These are phyloP conservation scores for Eucalyptus paniculata DNA, from an alignment of 345 rosid genomes.

Conservation along the genomic window DNA sequence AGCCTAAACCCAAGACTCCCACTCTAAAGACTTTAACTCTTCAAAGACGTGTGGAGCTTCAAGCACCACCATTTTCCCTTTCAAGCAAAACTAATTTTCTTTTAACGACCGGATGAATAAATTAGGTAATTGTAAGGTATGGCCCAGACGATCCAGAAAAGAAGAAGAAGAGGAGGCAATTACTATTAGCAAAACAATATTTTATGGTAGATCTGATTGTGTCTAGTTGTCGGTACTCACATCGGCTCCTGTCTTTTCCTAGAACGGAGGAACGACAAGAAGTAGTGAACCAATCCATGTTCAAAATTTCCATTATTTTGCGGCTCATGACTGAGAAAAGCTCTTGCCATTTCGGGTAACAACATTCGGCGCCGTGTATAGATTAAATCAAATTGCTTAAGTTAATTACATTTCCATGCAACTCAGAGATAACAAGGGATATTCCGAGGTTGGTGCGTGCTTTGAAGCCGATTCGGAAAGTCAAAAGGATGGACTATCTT, in stretches of 20 bases:
- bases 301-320: neutral
- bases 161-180: neutral
- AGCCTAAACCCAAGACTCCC: neutral
- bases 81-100: neutral
- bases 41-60: neutral
- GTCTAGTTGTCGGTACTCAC: neutral
- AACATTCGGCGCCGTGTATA: neutral
- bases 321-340: neutral
- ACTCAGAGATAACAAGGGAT: neutral
- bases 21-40: neutral
- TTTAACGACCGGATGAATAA: neutral
- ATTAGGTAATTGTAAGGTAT: neutral
- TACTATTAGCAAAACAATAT: neutral
- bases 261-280: neutral
- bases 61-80: neutral
- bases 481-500: neutral
- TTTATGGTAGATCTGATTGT: neutral
- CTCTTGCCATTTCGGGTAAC: neutral
- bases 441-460: neutral
- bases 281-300: neutral
- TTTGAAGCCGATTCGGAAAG: neutral
- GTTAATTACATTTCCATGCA: neutral
- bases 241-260: neutral
- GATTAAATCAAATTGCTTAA: neutral
- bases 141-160: neutral